Evolutionary conservation across 2,329 filamentous ascomycete species (phyloP), one percentile per base, ranked within the genome.

Genomic region (Calonectria henricotiae): DNA sequence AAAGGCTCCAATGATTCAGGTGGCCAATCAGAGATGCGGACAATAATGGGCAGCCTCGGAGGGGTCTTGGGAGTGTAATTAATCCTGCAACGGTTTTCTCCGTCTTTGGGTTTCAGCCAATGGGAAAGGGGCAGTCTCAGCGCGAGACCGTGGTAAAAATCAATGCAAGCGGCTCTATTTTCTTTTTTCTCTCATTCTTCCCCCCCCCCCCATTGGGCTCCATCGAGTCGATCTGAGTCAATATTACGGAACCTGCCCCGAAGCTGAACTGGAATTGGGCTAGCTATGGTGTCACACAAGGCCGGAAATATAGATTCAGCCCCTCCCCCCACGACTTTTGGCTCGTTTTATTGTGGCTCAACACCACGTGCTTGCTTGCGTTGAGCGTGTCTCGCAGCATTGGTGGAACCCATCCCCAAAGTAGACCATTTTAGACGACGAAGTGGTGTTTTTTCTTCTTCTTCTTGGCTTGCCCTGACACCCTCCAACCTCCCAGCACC

Each of bases 291-390:
- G 63, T 17, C 35, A 35, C 39, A 23, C 30, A 25, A 65, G 37
- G 23, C 20, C 27, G 20, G 41, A 46, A n/a, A 54, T 39, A 47
- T 64, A 30, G 46, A 64, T 37, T 27, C 23, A 15, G 51, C 37
- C 7, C 13, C 44, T 35, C 32, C 68, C 73, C 74, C 72, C 74
- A 74, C 68, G 73, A 51, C 46, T 46, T 68, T 30, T 35, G 54
- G 54, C 41, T 62, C 72, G 62, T 64, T 67, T 64, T 63, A 69
- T 37, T 64, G 25, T 55, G 32, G 62, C 68, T 74, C 75, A 77
- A 74, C 69, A 75, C 74, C 75, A 77, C 75, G 75, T 77, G 74
- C 74, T 67, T 68, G 67, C 55, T 37, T 63, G 68, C 54, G 54
- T 69, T 67, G 63, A 62, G 67, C 62, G 67, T 67, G 67, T 71